Evolutionary conservation across 169 alveolate species (phyloP).

Genomic region (Perkinsus chesapeaki): DNA sequence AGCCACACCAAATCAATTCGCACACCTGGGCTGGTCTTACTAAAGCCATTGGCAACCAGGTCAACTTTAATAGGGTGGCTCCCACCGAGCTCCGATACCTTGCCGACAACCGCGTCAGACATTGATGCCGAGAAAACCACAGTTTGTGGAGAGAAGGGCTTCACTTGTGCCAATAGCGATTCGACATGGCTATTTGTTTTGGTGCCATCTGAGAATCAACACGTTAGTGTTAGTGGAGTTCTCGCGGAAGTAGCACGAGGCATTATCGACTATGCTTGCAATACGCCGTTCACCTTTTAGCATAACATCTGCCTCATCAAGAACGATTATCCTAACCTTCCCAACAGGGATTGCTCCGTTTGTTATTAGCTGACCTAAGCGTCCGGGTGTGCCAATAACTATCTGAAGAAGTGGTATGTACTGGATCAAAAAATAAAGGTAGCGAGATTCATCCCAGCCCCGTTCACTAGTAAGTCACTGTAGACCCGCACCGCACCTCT

Average conservation of each 20-base stretch:
- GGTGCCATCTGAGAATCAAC: neutral
- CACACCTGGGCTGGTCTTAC: neutral
- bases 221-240: no score
- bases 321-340: neutral
- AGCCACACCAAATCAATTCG: neutral
- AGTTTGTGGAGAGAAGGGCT: neutral
- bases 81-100: neutral
- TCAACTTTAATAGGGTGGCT: neutral
- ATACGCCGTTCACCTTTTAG: neutral
- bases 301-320: neutral
- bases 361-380: neutral
- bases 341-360: neutral
- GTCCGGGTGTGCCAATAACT: conserved; percentile 2
- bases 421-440: no score
- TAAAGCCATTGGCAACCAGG: neutral
- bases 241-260: no score
- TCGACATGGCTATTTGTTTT: neutral
- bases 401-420: no score
- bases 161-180: neutral
- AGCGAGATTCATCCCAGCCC: no score
- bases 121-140: neutral
- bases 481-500: neutral
- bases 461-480: neutral
- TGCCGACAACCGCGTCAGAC: neutral
- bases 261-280: neutral